phyloP scores from a whole-genome alignment of 352 stramenopile genomes.

The Halophytophthora polymorphica region DNA sequence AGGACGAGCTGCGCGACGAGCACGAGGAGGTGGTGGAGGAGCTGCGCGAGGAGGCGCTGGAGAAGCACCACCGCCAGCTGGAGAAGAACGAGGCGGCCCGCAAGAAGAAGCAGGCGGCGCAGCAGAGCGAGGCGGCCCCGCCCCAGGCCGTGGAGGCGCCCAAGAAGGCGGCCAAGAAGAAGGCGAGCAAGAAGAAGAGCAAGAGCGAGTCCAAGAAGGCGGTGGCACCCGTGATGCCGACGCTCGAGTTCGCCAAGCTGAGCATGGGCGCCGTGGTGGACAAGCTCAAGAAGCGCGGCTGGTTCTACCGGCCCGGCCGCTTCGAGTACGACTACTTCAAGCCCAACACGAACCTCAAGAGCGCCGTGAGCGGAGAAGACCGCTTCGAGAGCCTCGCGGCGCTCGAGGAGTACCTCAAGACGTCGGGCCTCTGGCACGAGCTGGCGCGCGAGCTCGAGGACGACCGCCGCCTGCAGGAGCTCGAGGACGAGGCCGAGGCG shows the following conservation, averaged over 20 bases:
- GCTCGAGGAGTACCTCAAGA: constrained; percentile 69
- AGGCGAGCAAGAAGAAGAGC: constrained; percentile 23
- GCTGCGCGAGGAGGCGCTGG: constrained; percentile 43
- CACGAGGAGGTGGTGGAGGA: constrained; percentile 49
- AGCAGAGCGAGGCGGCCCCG: constrained; percentile 5
- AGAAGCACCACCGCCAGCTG: constrained; percentile 33
- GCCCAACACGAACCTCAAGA: constrained; percentile 47
- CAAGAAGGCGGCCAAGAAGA: constrained; percentile 22
- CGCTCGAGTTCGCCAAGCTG: constrained; percentile 28
- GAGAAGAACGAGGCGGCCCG: constrained; percentile 6
- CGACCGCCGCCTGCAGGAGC: constrained; percentile 22
- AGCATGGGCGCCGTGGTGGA: constrained; percentile 59
- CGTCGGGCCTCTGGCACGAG: constrained; percentile 56
- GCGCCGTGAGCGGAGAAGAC: constrained; percentile 53
- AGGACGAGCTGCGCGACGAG: constrained; percentile 48
- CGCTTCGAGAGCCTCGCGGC: constrained; percentile 71
- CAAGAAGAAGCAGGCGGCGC: constrained; percentile 25
- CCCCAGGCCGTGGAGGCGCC: constrained; percentile 6
- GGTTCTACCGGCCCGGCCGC: constrained; percentile 63
- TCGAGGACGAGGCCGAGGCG: constrained; percentile 11
- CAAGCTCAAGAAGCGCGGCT: constrained; percentile 52
- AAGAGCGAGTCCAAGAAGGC: constrained; percentile 19
- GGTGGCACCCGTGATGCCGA: constrained; percentile 5
- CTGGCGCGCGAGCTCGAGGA: constrained; percentile 42
- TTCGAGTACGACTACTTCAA: constrained; percentile 89